Conservation (phyloP, 179 eudicot genomes). For the Silene coronaria region DNA sequence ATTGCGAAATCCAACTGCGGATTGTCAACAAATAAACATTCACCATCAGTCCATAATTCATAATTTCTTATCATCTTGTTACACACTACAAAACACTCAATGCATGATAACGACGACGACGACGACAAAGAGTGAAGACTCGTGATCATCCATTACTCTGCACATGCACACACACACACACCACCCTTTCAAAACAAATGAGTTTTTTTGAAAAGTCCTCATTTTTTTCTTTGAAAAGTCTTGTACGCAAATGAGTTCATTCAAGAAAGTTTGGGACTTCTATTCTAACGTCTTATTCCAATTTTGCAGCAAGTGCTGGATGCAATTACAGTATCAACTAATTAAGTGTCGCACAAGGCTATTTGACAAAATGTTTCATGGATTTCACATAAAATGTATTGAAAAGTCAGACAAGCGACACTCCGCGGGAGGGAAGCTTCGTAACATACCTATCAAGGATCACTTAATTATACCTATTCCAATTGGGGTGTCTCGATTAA, state of each 20-base stretch:
- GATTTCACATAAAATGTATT: background rate
- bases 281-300: background rate
- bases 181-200: background rate
- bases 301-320: background rate
- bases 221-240: background rate
- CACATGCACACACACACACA: too few relatives aligned
- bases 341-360: background rate
- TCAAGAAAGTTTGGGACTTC: background rate
- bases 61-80: background rate
- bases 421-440: background rate
- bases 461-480: too few relatives aligned
- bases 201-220: background rate
- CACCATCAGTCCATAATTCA: background rate
- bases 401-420: background rate
- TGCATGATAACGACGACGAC: background rate
- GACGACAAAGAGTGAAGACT: background rate
- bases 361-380: background rate
- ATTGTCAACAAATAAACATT: slow-evolving; percentile 5
- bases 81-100: background rate
- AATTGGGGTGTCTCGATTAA: too few relatives aligned
- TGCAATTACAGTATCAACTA: background rate
- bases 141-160: background rate
- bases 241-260: background rate
- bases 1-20: slow-evolving; percentile 74
- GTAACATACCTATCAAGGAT: background rate